phyloP scores from a whole-genome alignment of 257 asterid genomes.

The Salvia miltiorrhiza region DNA sequence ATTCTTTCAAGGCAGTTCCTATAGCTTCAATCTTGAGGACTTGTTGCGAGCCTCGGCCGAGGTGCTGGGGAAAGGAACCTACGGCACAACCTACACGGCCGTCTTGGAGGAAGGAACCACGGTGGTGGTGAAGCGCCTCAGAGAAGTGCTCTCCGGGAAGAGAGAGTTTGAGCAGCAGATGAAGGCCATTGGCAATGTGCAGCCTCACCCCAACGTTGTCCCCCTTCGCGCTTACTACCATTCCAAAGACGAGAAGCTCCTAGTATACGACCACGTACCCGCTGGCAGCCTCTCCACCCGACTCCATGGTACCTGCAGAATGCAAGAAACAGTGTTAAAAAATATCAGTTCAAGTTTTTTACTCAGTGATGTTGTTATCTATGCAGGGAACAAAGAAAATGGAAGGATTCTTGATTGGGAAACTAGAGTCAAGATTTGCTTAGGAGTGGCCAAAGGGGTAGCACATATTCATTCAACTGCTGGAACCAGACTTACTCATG shows the following conservation, averaged over 20 bases:
- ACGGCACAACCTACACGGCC: conserved; percentile 69
- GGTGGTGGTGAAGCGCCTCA: conserved; percentile 64
- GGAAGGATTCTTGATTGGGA: conserved; percentile 60
- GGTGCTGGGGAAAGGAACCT: conserved; percentile 68
- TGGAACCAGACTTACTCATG: conserved; percentile 44
- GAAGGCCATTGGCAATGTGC: conserved; percentile 45
- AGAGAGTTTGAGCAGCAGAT: conserved; percentile 69
- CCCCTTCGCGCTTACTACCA: conserved; percentile 65
- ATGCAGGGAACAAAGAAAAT: conserved; percentile 45
- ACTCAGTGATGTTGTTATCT: conserved; percentile 8
- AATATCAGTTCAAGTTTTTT: neutral
- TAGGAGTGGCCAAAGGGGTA: conserved; percentile 71
- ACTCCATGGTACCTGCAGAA: conserved; percentile 48
- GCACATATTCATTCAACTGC: conserved; percentile 54
- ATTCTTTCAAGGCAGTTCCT: conserved; percentile 46
- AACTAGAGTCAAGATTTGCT: conserved; percentile 48
- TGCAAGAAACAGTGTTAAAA: neutral
- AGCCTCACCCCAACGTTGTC: conserved; percentile 51
- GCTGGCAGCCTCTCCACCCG: conserved; percentile 57
- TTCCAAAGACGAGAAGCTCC: conserved; percentile 70
- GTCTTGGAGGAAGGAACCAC: conserved; percentile 61
- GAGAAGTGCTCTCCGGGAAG: conserved; percentile 51
- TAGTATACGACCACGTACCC: conserved; percentile 43
- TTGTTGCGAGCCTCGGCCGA: conserved; percentile 76
- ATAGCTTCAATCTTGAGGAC: conserved; percentile 67